These are phyloP conservation scores for Pisolithus tinctorius DNA, from an alignment of 768 basidiomycete species.

Conservation along the genomic window DNA sequence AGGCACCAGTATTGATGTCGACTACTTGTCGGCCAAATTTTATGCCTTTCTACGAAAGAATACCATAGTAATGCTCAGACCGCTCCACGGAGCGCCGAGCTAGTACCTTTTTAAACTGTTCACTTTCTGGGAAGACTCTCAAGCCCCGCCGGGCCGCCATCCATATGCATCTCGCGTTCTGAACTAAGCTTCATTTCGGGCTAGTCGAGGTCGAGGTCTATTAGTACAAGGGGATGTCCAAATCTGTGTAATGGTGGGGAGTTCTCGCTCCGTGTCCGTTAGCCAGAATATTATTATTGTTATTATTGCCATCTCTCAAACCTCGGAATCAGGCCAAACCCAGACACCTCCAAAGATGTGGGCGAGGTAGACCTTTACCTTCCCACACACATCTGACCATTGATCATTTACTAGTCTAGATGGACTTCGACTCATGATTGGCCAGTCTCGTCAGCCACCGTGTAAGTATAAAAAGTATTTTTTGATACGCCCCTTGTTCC, in stretches of 20 bases:
- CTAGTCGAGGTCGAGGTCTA: not conserved
- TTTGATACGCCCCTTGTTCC: not conserved
- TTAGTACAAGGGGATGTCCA: not conserved
- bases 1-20: too few species aligned
- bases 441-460: not conserved
- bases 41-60: too few species aligned
- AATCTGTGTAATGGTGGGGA: not conserved
- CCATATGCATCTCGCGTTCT: too few species aligned
- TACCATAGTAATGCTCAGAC: too few species aligned
- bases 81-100: too few species aligned
- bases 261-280: not conserved
- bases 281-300: not conserved
- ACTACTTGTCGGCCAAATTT: too few species aligned
- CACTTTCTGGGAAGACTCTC: too few species aligned
- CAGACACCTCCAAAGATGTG: too few species aligned
- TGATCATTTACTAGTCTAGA: not conserved
- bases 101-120: too few species aligned
- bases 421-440: not conserved
- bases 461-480: not conserved
- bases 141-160: too few species aligned
- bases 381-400: not conserved
- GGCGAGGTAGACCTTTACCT: too few species aligned
- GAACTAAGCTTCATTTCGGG: not conserved
- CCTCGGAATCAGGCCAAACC: too few species aligned
- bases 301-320: not conserved